Conservation (phyloP, 2,329 filamentous ascomycete genomes). For the Claviceps sp. region DNA sequence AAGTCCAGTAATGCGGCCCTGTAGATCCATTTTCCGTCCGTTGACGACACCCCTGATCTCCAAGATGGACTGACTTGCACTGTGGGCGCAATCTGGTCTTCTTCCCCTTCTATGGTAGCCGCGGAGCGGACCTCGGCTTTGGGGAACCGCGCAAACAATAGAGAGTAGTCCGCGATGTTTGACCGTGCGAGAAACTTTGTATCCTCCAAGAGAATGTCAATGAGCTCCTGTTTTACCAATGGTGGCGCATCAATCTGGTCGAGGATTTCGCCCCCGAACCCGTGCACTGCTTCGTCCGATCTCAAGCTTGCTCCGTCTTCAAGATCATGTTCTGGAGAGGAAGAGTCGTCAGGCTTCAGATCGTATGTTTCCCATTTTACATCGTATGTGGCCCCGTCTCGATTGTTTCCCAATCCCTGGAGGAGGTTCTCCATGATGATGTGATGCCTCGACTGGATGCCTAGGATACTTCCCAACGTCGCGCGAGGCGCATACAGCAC, state of each 20-base stretch:
- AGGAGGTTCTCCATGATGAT: constrained; percentile 70
- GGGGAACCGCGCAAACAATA: constrained; percentile 49
- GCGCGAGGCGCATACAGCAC: constrained; percentile 43
- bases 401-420: constrained; percentile 37
- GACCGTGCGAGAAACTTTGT: constrained; percentile 46
- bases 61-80: constrained; percentile 25
- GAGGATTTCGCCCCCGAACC: constrained; percentile 53
- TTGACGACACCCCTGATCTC: constrained; percentile 47
- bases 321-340: constrained; percentile 62
- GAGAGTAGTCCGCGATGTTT: constrained; percentile 63
- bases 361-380: constrained; percentile 56
- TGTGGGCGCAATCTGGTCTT: constrained; percentile 1
- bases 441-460: constrained; percentile 53
- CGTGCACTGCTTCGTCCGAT: constrained; percentile 50
- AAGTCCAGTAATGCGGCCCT: constrained; percentile 58
- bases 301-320: constrained; percentile 45
- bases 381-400: constrained; percentile 22
- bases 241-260: constrained; percentile 48
- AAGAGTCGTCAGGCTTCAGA: constrained; percentile 61
- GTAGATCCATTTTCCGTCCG: constrained; percentile 53
- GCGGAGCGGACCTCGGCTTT: constrained; percentile 1
- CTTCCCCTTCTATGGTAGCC: constrained; percentile 2
- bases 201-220: constrained; percentile 43
- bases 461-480: constrained; percentile 46
- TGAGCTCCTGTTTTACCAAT: constrained; percentile 41